Conservation (phyloP, 2,329 filamentous ascomycete genomes). For the Talaromyces verruculosus region DNA sequence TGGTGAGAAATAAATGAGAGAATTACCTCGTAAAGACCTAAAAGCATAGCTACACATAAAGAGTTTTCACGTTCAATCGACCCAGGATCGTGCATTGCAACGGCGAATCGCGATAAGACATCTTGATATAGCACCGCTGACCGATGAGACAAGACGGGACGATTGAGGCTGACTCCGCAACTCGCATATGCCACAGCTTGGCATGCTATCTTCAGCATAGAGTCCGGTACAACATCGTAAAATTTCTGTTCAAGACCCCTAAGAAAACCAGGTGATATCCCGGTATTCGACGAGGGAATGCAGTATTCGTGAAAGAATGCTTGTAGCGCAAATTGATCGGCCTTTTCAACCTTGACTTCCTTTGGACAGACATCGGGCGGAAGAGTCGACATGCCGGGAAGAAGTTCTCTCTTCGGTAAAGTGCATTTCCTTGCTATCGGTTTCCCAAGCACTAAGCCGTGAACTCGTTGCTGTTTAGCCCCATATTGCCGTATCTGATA, state of each 20-base stretch:
- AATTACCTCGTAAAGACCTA: conserved; percentile 19
- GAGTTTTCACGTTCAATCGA: not conserved
- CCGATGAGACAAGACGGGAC: not conserved
- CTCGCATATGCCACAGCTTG: conserved; percentile 2
- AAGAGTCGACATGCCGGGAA: not conserved
- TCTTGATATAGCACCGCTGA: not conserved
- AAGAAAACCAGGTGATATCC: not conserved
- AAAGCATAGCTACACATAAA: conserved; percentile 10
- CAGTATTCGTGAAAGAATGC: conserved; percentile 17
- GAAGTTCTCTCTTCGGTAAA: conserved; percentile 4
- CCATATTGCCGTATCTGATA: conserved; percentile 15
- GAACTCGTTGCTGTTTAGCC: not conserved
- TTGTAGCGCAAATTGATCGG: conserved; percentile 6
- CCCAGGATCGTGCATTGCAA: not conserved
- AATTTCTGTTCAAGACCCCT: conserved; percentile 5
- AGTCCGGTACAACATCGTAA: not conserved
- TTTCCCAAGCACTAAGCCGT: not conserved
- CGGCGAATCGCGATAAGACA: not conserved
- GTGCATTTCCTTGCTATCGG: conserved; percentile 13
- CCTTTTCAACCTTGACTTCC: conserved; percentile 3
- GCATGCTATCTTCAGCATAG: conserved; percentile 6
- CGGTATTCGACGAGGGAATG: not conserved
- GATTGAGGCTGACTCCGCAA: conserved; percentile 2
- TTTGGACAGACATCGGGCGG: conserved; percentile 5
- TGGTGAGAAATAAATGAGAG: not conserved